Percentiles rank a stretch among this genome's conserved stretches.
These are phyloP conservation scores for Malassezia globosa DNA, from an alignment of 1,284 basidiomycete genomes.

Conservation along the genomic window DNA sequence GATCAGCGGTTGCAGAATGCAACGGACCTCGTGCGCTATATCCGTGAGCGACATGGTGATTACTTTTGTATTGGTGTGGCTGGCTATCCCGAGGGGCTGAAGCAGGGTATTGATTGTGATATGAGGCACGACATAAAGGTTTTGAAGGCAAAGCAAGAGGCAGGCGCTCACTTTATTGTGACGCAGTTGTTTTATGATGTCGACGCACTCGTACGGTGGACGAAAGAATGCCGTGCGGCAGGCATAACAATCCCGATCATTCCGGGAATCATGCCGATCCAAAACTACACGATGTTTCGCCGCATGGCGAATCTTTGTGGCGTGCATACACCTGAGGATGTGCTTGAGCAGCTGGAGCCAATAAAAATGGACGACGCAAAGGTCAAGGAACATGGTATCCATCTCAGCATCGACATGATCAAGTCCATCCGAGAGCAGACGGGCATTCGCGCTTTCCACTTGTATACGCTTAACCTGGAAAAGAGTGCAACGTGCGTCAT, in stretches of 20 bases:
- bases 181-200: slow-evolving; percentile 97
- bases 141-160: slow-evolving; percentile 81
- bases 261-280: slow-evolving; percentile 95
- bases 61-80: slow-evolving; percentile 86
- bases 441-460: slow-evolving; percentile 70
- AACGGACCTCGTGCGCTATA: slow-evolving; percentile 79
- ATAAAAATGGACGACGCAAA: slow-evolving; percentile 69
- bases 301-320: slow-evolving; percentile 81
- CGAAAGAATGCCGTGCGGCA: slow-evolving; percentile 43
- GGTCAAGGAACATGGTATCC: slow-evolving; percentile 71
- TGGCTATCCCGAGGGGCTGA: slow-evolving; percentile 74
- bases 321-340: slow-evolving; percentile 61
- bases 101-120: slow-evolving; percentile 52
- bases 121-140: slow-evolving; percentile 62
- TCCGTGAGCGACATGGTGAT: slow-evolving; percentile 70
- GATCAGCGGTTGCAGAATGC: slow-evolving; percentile 78
- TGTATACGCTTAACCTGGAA: slow-evolving; percentile 94
- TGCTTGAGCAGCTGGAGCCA: slow-evolving; percentile 62
- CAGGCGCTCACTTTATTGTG: slow-evolving; percentile 87
- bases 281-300: slow-evolving; percentile 84
- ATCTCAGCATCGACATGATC: slow-evolving; percentile 59
- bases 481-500: slow-evolving; percentile 84
- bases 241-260: slow-evolving; percentile 85
- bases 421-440: slow-evolving; percentile 53
- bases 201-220: slow-evolving; percentile 49